Evolutionary conservation across 2,329 filamentous ascomycete genomes (phyloP).

Genomic region (Thielaviopsis euricoi): DNA sequence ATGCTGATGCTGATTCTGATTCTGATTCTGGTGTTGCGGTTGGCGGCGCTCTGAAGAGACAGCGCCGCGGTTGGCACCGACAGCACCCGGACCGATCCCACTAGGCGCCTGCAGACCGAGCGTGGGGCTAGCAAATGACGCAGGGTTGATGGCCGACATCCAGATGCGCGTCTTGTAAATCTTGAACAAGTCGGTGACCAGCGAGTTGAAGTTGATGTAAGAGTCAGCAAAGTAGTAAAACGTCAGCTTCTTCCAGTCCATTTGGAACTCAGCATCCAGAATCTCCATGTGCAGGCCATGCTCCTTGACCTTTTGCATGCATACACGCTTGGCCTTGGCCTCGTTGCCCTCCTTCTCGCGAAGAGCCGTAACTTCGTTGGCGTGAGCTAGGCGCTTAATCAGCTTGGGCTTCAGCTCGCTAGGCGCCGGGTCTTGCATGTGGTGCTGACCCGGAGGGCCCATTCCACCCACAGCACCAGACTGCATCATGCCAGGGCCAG

Average conservation of each 20-base stretch:
- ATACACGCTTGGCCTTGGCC: conserved; percentile 90
- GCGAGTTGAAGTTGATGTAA: conserved; percentile 97
- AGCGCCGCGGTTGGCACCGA: conserved; percentile 34
- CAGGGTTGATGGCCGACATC: conserved; percentile 98
- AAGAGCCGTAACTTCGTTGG: conserved; percentile 74
- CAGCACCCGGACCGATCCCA: conserved; percentile 47
- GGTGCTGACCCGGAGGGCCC: conserved; percentile 58
- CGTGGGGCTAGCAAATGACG: conserved; percentile 72
- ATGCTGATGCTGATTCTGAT: conserved; percentile 14
- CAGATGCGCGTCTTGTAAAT: conserved; percentile 98
- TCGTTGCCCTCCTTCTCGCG: conserved; percentile 95
- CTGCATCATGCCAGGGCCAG: background rate
- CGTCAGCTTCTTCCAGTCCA: conserved; percentile 98
- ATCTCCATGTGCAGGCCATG: conserved; percentile 97
- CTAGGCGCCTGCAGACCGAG: conserved; percentile 55
- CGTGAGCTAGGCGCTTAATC: conserved; percentile 86
- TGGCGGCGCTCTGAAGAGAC: conserved; percentile 32
- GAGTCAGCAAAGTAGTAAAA: conserved; percentile 98
- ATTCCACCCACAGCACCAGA: conserved; percentile 56
- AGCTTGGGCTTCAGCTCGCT: conserved; percentile 85
- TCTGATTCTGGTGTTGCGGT: conserved; percentile 21
- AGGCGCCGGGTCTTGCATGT: conserved; percentile 51
- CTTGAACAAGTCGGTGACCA: conserved; percentile 96
- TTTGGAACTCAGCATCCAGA: conserved; percentile 93
- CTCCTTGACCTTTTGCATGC: conserved; percentile 90